phyloP scores from a whole-genome alignment of 768 basidiomycete species.

The Lyophyllum atratum region DNA sequence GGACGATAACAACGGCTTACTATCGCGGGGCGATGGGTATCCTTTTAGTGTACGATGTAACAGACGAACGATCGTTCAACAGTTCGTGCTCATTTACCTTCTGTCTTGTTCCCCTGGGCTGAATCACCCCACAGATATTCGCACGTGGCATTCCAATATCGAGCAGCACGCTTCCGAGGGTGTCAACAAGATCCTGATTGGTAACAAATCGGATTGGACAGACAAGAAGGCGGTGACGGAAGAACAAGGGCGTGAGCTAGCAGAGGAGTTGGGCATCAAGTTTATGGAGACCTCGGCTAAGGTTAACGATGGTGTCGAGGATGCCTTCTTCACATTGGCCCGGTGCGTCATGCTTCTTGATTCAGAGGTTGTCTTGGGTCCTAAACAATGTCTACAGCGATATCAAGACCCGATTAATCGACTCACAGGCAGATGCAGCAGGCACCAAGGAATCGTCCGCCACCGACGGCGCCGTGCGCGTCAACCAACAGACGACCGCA shows the following conservation, averaged over 20 bases:
- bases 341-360: slow-evolving; percentile 59
- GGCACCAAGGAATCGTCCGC: slow-evolving; percentile 39
- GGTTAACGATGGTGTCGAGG: slow-evolving; percentile 96
- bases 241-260: slow-evolving; percentile 90
- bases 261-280: slow-evolving; percentile 89
- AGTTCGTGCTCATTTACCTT: slow-evolving; percentile 75
- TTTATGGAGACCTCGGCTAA: slow-evolving; percentile 99
- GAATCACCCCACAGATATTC: slow-evolving; percentile 69
- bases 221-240: slow-evolving; percentile 93
- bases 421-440: slow-evolving; percentile 76
- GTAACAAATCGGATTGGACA: slow-evolving; percentile 98
- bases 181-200: slow-evolving; percentile 98
- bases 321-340: slow-evolving; percentile 96
- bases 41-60: slow-evolving; percentile 97
- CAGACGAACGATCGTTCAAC: slow-evolving; percentile 92
- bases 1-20: slow-evolving; percentile 98
- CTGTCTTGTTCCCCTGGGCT: neutral
- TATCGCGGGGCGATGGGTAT: slow-evolving; percentile 99
- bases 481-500: slow-evolving; percentile 55
- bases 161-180: slow-evolving; percentile 97
- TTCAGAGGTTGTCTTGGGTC: neutral
- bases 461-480: slow-evolving; percentile 63
- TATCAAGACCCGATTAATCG: slow-evolving; percentile 96
- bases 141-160: slow-evolving; percentile 92
- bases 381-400: slow-evolving; percentile 53